Evolutionary conservation across 331 rosid species (phyloP).

Genomic region (Rhamnella rubrinervis): DNA sequence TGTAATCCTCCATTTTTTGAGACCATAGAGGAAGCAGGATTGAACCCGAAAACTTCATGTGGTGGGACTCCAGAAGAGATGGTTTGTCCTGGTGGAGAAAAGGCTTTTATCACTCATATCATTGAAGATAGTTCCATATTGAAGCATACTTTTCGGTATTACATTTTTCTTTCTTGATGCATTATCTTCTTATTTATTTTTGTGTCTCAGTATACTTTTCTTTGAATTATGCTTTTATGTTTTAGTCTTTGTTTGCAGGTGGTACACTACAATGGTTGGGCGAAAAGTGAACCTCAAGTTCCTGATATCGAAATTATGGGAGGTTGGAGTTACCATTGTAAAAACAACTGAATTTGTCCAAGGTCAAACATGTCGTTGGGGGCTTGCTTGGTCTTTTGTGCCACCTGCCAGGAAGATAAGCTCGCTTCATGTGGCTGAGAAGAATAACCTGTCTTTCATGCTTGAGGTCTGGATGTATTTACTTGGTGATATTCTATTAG

Average conservation of each 20-base stretch:
- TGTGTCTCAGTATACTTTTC: neutral
- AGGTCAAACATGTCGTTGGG: constrained; percentile 78
- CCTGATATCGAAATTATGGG: constrained; percentile 63
- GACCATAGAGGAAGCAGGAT: constrained; percentile 79
- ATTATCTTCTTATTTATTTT: constrained; percentile 5
- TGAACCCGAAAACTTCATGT: constrained; percentile 78
- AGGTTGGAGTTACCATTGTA: constrained; percentile 67
- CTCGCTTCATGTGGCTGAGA: constrained; percentile 41
- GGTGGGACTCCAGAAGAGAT: constrained; percentile 76
- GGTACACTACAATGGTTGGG: constrained; percentile 87
- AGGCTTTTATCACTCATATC: constrained; percentile 64
- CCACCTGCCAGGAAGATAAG: constrained; percentile 43
- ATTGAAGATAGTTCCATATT: constrained; percentile 63
- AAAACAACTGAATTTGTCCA: constrained; percentile 89
- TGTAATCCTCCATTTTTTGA: constrained; percentile 88
- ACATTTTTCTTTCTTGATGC: neutral
- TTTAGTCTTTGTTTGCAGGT: constrained; percentile 23
- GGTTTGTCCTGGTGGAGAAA: constrained; percentile 85
- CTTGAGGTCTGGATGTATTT: constrained; percentile 53
- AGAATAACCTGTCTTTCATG: constrained; percentile 63
- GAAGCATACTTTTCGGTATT: constrained; percentile 61
- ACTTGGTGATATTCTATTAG: constrained; percentile 1
- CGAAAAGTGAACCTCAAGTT: constrained; percentile 55
- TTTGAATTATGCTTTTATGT: constrained; percentile 1
- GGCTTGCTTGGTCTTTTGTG: constrained; percentile 85